Percentiles rank a stretch among this genome's conserved stretches.
Conservation (phyloP, 2,329 filamentous ascomycete species). For the Penicillium sp. region DNA sequence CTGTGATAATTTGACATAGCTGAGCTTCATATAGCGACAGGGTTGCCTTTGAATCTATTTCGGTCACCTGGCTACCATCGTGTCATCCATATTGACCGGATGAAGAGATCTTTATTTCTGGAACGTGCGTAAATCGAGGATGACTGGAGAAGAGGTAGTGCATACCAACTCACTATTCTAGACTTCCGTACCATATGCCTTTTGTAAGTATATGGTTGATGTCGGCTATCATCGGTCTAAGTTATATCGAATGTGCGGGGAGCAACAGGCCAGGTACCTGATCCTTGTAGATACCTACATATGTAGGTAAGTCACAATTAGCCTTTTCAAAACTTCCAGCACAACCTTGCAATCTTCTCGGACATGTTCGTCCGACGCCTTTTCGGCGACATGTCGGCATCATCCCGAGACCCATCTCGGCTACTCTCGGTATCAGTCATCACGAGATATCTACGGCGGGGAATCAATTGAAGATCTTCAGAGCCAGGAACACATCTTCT, state of each 20-base stretch:
- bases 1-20: conserved; percentile 42
- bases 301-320: not conserved
- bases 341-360: not conserved
- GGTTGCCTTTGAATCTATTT: not conserved
- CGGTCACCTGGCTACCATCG: not conserved
- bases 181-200: not conserved
- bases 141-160: not conserved
- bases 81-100: not conserved
- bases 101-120: not conserved
- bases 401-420: not conserved
- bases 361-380: not conserved
- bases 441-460: not conserved
- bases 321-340: not conserved
- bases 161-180: not conserved
- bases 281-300: not conserved
- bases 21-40: conserved; percentile 1
- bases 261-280: not conserved
- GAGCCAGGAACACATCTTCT: not conserved
- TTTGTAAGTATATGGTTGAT: not conserved
- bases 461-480: not conserved
- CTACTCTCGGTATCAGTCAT: conserved; percentile 2
- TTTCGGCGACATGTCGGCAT: not conserved
- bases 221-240: not conserved
- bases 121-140: not conserved
- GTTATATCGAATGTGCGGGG: not conserved